Evolutionary conservation across 225 moss, liverwort and hornwort species (phyloP), one percentile per base, ranked within the genome.

Genomic region (Antitrichia curtipendula): DNA sequence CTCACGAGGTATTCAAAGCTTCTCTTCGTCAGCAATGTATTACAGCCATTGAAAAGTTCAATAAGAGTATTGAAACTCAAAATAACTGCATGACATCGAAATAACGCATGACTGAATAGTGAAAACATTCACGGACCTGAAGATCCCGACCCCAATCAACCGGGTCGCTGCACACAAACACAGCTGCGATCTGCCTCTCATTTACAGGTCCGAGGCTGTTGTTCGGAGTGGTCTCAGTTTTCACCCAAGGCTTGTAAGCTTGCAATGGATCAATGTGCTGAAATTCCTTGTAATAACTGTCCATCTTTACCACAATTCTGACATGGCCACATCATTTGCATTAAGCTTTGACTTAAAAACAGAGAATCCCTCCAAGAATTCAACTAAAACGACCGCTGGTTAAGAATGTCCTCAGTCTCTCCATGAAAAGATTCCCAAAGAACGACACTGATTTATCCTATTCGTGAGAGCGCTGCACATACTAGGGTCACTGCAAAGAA

Each of bases 91-190:
- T 52, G 70, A 45, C 50, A 76, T 82, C 49, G 57, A 61, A 57
- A 38, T 11, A 38, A 61, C 43, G 53, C 20, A 58, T 72, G 25
- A 60, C 77, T 28, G 72, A 68, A 60, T 82, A 56, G 68, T 52
- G 80, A 65, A 82, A 70, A 54, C 27, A 59, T 21, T 85, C 32
- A 83, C 74, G 69, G 75, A 98, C 98, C 94, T 98, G 98, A 86
- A 98, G 90, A 83, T 96, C 96, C 60, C 95, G 94, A 83, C 95
- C 93, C 96, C 96, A 98, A 79, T 96, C 98, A 75, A 96, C 80
- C 29, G 96, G 98, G 79, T 98, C 98, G 73, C 96, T 96, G 29
- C 95, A 93, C 75, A 96, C 96, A 88, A 98, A 96, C 82, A 98
- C 95, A 78, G 96, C 96, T 84, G 91, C 95, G 64, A 98, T 92